Evolutionary conservation across 2,329 filamentous ascomycete species (phyloP).

Genomic region (Colletotrichum brevisporum): DNA sequence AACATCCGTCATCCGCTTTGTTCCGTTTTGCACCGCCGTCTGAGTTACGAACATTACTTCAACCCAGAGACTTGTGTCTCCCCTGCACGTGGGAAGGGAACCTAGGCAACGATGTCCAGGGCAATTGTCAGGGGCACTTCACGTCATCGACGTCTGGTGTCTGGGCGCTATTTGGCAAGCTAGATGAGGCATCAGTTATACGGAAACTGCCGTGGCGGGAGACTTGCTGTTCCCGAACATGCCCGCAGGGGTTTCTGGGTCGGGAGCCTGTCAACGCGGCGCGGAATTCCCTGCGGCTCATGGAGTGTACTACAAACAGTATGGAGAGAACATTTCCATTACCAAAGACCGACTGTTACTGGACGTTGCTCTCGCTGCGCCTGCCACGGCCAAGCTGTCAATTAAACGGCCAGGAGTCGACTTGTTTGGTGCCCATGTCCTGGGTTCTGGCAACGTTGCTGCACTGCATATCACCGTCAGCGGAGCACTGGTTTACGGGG

Average conservation of each 20-base stretch:
- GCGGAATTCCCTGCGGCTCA: not conserved
- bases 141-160: too few relatives aligned
- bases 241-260: too few relatives aligned
- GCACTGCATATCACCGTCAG: conserved; percentile 1
- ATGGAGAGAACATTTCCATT: not conserved
- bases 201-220: too few relatives aligned
- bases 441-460: not conserved
- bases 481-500: not conserved
- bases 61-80: too few relatives aligned
- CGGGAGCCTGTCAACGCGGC: too few relatives aligned
- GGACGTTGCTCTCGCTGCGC: not conserved
- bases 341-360: not conserved
- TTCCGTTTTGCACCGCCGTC: not conserved
- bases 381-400: not conserved
- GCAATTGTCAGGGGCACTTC: too few relatives aligned
- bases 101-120: too few relatives aligned
- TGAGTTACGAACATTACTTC: not conserved
- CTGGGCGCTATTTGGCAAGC: too few relatives aligned
- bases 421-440: not conserved
- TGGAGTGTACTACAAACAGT: not conserved
- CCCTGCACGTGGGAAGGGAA: too few relatives aligned
- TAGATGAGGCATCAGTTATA: too few relatives aligned
- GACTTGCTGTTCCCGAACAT: too few relatives aligned
- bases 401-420: not conserved
- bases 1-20: not conserved